Conservation (phyloP, 2,329 filamentous ascomycete species). For the Drechslerella dactyloides region DNA sequence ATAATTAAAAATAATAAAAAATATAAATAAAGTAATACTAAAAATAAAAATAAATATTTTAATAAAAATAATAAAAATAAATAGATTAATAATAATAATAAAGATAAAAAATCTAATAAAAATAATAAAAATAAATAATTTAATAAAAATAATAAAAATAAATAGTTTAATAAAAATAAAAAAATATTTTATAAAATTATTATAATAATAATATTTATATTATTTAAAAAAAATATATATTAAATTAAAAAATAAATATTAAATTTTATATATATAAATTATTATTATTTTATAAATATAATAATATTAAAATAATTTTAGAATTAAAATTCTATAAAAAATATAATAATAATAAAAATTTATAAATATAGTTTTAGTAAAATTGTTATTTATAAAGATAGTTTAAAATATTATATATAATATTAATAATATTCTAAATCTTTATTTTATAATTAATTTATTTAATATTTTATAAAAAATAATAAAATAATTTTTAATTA, state of each 20-base stretch:
- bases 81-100: conserved; percentile 1
- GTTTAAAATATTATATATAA: too few species aligned
- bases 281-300: neutral
- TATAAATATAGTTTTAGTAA: neutral
- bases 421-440: neutral
- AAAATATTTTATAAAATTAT: neutral
- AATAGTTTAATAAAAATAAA: too few species aligned
- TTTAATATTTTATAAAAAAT: neutral
- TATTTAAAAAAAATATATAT: conserved; percentile 11
- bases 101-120: neutral
- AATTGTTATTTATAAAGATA: neutral
- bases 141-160: too few species aligned
- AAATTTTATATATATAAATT: neutral
- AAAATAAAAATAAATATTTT: too few species aligned
- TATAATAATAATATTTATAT: neutral
- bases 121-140: neutral
- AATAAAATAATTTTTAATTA: neutral
- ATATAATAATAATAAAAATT: neutral
- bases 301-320: neutral
- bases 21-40: too few species aligned
- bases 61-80: too few species aligned
- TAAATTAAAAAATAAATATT: too few species aligned
- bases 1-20: too few species aligned
- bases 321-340: neutral
- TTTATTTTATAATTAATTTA: neutral